Percentiles rank a stretch among this genome's conserved stretches.
phyloP scores from a whole-genome alignment of 2,329 filamentous ascomycete species.

The Proliferodiscus dingleyae region DNA sequence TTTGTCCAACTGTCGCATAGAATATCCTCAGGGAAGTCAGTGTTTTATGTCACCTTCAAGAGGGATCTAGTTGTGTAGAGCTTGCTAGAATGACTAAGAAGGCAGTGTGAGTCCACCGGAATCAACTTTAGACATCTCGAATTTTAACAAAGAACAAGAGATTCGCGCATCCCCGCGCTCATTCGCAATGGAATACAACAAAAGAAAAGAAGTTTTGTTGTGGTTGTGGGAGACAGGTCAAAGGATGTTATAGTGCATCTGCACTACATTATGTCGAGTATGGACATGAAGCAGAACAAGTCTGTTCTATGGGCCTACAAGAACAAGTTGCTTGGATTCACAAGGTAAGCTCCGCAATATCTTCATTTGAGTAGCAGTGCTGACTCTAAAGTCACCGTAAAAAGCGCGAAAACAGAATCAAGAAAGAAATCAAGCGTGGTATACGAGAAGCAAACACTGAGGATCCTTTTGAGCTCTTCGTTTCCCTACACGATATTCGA shows the following conservation, averaged over 20 bases:
- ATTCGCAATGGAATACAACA: slow-evolving; percentile 89
- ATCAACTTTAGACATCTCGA: not conserved
- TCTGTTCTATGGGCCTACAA: slow-evolving; percentile 98
- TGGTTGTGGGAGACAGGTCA: slow-evolving; percentile 86
- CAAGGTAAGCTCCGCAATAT: slow-evolving; percentile 46
- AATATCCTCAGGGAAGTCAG: not conserved
- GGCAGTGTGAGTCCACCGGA: slow-evolving; percentile 23
- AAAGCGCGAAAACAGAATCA: slow-evolving; percentile 97
- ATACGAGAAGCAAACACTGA: slow-evolving; percentile 87
- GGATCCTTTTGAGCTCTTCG: slow-evolving; percentile 95
- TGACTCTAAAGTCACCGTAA: slow-evolving; percentile 69
- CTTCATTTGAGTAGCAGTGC: slow-evolving; percentile 6
- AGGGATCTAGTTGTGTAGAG: slow-evolving; percentile 7
- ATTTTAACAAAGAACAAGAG: slow-evolving; percentile 44
- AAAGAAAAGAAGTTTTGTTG: slow-evolving; percentile 97
- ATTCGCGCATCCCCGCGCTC: slow-evolving; percentile 84
- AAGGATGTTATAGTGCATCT: slow-evolving; percentile 97
- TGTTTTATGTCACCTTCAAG: slow-evolving; percentile 18
- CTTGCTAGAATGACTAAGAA: slow-evolving; percentile 28
- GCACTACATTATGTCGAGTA: slow-evolving; percentile 87
- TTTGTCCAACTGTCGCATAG: too few species aligned
- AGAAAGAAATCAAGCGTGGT: slow-evolving; percentile 94
- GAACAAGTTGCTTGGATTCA: slow-evolving; percentile 92
- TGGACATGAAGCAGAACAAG: slow-evolving; percentile 92
- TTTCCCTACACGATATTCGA: slow-evolving; percentile 92